These are phyloP conservation scores for Amanita jacksonii DNA, from an alignment of 768 basidiomycete genomes.

Conservation along the genomic window DNA sequence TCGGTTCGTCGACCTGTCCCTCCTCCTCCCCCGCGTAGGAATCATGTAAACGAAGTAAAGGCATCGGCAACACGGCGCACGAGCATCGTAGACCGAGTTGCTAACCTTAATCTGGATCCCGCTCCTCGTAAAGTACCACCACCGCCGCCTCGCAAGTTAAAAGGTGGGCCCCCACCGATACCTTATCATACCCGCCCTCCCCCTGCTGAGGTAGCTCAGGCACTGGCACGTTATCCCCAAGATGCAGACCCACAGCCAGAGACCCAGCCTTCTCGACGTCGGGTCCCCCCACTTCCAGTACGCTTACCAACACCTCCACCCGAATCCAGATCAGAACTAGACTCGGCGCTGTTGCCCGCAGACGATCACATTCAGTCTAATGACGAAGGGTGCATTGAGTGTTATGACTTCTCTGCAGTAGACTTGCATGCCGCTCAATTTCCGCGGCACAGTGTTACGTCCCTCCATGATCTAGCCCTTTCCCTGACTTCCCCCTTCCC, in stretches of 20 bases:
- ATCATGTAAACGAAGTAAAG: constrained; percentile 1
- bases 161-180: constrained; percentile 14
- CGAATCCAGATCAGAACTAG: constrained; percentile 14
- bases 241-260: background rate
- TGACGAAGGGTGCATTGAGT: constrained; percentile 25
- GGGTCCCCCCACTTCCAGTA: constrained; percentile 17
- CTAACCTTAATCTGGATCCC: constrained; percentile 17
- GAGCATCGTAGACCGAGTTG: constrained; percentile 24
- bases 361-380: too few species aligned
- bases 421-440: constrained; percentile 35
- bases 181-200: constrained; percentile 13
- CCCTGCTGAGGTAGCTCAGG: constrained; percentile 13
- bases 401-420: constrained; percentile 31
- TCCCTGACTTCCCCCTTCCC: constrained; percentile 32
- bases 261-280: constrained; percentile 5
- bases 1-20: constrained; percentile 22
- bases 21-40: constrained; percentile 12
- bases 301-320: constrained; percentile 23
- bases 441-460: constrained; percentile 29
- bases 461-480: constrained; percentile 29
- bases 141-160: constrained; percentile 11
- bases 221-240: constrained; percentile 24
- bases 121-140: constrained; percentile 9
- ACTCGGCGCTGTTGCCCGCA: constrained; percentile 9
- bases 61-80: background rate